These are phyloP conservation scores for Lasiodiplodia gonubiensis DNA, from an alignment of 2,329 filamentous ascomycete genomes.

Conservation along the genomic window DNA sequence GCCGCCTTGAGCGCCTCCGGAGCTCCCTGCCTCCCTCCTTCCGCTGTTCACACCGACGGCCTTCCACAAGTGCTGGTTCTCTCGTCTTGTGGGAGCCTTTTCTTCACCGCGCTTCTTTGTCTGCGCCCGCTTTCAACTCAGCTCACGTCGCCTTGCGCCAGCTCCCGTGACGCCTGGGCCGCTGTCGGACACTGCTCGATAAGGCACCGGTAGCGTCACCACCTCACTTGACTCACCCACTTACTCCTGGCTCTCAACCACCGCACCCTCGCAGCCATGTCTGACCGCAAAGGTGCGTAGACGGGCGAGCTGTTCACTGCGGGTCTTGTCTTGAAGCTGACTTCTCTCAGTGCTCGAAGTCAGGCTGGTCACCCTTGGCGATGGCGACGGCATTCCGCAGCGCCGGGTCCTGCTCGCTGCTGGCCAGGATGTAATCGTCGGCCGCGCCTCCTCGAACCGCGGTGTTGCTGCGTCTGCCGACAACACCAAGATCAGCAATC, in stretches of 20 bases:
- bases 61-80: slow-evolving; percentile 4
- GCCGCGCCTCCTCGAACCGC: slow-evolving; percentile 48
- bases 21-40: slow-evolving; percentile 13
- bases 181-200: slow-evolving; percentile 21
- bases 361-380: slow-evolving; percentile 41
- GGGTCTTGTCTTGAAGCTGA: slow-evolving; percentile 43
- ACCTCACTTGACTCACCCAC: slow-evolving; percentile 22
- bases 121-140: background rate
- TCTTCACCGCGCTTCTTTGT: background rate
- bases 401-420: slow-evolving; percentile 41
- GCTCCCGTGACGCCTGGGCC: slow-evolving; percentile 10
- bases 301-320: slow-evolving; percentile 23
- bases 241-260: background rate
- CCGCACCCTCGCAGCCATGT: slow-evolving; percentile 25
- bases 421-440: slow-evolving; percentile 43
- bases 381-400: slow-evolving; percentile 47
- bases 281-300: slow-evolving; percentile 30
- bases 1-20: slow-evolving; percentile 4
- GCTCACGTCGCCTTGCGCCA: background rate
- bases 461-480: slow-evolving; percentile 50
- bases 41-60: background rate
- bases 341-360: slow-evolving; percentile 42
- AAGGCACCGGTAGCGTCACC: slow-evolving; percentile 22
- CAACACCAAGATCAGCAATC: slow-evolving; percentile 73
- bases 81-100: background rate